A percentile compares a stretch with the other conserved stretches of the same genome.
phyloP scores from a whole-genome alignment of 495 filamentous ascomycete genomes.

The Niebla homalea region DNA sequence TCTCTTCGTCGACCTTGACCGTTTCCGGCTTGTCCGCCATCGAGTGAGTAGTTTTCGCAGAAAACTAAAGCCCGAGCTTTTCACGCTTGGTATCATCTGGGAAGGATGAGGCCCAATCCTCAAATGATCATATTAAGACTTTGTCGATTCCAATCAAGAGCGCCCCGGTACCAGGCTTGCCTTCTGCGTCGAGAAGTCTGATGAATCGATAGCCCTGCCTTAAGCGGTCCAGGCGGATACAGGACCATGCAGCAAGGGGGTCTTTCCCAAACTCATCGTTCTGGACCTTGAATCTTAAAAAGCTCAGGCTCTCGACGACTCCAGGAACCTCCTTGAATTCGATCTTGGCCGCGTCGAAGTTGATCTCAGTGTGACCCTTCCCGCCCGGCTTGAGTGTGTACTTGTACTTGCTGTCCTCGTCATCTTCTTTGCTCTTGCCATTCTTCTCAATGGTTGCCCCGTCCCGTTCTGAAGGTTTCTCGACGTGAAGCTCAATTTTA shows the following conservation, averaged over 20 bases:
- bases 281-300: slow-evolving; percentile 76
- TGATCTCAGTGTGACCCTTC: slow-evolving; percentile 47
- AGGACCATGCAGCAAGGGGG: slow-evolving; percentile 72
- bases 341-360: slow-evolving; percentile 53
- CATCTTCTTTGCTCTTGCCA: slow-evolving; percentile 23
- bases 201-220: slow-evolving; percentile 64
- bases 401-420: slow-evolving; percentile 32
- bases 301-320: slow-evolving; percentile 65
- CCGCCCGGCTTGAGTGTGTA: slow-evolving; percentile 53
- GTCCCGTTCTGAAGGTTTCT: slow-evolving; percentile 33
- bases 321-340: slow-evolving; percentile 47
- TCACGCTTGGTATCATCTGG: too few species aligned
- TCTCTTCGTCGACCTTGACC: too few species aligned
- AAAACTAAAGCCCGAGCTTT: too few species aligned
- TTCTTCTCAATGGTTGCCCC: slow-evolving; percentile 30
- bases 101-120: too few species aligned
- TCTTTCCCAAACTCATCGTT: slow-evolving; percentile 70
- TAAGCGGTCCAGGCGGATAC: slow-evolving; percentile 69
- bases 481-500: slow-evolving; percentile 70
- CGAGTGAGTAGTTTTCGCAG: too few species aligned
- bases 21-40: too few species aligned
- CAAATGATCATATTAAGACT: slow-evolving; percentile 9
- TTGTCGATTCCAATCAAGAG: slow-evolving; percentile 59
- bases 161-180: slow-evolving; percentile 45
- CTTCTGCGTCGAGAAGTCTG: slow-evolving; percentile 52